Percentiles rank a stretch among this genome's conserved stretches.
Evolutionary conservation across 2,329 filamentous ascomycete species (phyloP).

Genomic region (Hypoxylon sp.): DNA sequence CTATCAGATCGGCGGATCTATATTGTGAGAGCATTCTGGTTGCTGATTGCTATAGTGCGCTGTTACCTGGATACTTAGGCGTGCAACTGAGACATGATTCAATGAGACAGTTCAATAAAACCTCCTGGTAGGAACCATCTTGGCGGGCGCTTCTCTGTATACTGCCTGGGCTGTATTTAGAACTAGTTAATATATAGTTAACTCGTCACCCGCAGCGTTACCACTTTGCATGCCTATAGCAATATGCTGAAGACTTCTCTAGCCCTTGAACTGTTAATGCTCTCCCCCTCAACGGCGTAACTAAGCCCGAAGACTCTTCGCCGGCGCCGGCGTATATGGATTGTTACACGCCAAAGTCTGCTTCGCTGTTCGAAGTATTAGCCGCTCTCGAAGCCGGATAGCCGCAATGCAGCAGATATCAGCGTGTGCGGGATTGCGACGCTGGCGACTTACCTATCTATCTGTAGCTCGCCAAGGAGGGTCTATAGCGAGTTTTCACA

Average conservation of each 20-base stretch:
- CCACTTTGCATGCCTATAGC: not conserved
- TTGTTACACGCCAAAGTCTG: not conserved
- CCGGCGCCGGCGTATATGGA: constrained; percentile 8
- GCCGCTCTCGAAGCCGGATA: constrained; percentile 13
- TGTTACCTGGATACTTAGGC: constrained; percentile 11
- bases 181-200: constrained; percentile 14
- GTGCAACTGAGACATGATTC: constrained; percentile 1
- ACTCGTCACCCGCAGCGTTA: constrained; percentile 5
- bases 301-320: constrained; percentile 2
- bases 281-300: not conserved
- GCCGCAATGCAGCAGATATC: not conserved
- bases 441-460: too few species aligned
- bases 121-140: constrained; percentile 8
- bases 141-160: constrained; percentile 14
- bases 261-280: not conserved
- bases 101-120: constrained; percentile 6
- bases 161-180: constrained; percentile 26
- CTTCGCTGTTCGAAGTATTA: constrained; percentile 22
- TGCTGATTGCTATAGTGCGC: constrained; percentile 7
- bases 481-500: not conserved
- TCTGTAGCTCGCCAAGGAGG: constrained; percentile 9
- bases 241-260: not conserved
- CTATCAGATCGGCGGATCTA: constrained; percentile 22
- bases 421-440: constrained; percentile 10
- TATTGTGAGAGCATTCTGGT: constrained; percentile 34